A percentile compares a stretch with the other conserved stretches of the same genome.
Conservation (phyloP, 345 rosid species). For the Salix brachista region DNA sequence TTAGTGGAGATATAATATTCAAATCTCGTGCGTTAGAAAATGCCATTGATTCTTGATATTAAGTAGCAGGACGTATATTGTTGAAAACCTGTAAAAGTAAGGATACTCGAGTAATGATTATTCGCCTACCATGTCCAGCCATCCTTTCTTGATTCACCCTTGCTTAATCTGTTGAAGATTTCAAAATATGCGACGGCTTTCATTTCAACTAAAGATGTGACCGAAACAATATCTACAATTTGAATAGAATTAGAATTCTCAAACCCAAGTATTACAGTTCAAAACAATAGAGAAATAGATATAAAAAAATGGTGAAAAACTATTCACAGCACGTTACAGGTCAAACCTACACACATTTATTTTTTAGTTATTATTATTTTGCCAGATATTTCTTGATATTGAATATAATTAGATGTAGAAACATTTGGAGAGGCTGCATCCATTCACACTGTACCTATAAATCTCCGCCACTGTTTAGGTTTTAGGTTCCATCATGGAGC, state of each 20-base stretch:
- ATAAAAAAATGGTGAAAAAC: no score
- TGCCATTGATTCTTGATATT: constrained; percentile 12
- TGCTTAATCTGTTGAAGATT: not conserved
- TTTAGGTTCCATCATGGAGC: not conserved
- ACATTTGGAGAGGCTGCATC: not conserved
- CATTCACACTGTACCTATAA: not conserved
- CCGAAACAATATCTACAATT: no score
- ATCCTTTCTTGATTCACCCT: not conserved
- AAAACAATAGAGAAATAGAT: no score
- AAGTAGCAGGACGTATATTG: constrained; percentile 1
- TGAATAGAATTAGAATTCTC: no score
- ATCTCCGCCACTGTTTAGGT: not conserved
- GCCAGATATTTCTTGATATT: not conserved
- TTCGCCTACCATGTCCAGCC: constrained; percentile 17
- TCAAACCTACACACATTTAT: not conserved
- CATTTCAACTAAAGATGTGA: not conserved
- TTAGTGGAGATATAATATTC: constrained; percentile 10
- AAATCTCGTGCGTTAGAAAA: not conserved
- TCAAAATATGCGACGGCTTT: not conserved
- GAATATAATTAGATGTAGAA: not conserved
- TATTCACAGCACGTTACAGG: no score
- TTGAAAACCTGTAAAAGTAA: constrained; percentile 23
- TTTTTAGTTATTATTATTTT: not conserved
- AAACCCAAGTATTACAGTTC: no score
- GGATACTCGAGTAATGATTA: constrained; percentile 13